Conservation (phyloP, 441 rosid species). For the Capsella rubella region DNA sequence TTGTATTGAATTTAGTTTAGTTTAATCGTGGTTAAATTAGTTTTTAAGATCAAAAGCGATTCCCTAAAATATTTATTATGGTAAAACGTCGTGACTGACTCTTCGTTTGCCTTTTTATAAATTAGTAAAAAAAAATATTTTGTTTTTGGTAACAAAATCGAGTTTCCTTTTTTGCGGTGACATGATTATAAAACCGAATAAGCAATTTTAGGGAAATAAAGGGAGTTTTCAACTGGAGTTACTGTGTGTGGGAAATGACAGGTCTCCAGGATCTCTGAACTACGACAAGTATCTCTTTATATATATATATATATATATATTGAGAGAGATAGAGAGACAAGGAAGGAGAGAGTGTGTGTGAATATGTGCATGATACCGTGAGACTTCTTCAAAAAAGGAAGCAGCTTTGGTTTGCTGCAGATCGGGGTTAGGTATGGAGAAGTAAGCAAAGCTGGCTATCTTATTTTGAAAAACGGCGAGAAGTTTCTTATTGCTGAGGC, state of each 20-base stretch:
- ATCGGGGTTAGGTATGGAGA: slow-evolving; percentile 34
- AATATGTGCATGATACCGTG: slow-evolving; percentile 43
- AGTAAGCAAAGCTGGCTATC: not conserved
- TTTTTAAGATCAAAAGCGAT: not conserved
- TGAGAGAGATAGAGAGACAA: not conserved
- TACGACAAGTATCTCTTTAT: not conserved
- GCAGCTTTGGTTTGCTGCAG: slow-evolving; percentile 41
- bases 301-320: not conserved
- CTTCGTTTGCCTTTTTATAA: slow-evolving; percentile 10
- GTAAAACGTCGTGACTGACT: slow-evolving; percentile 9
- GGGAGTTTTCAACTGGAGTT: slow-evolving; percentile 34
- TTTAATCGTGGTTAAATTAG: slow-evolving; percentile 1
- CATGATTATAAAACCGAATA: slow-evolving; percentile 1
- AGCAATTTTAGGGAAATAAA: slow-evolving; percentile 6
- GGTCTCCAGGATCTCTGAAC: slow-evolving; percentile 32
- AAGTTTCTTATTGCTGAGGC: slow-evolving; percentile 43
- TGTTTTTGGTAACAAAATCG: slow-evolving; percentile 14
- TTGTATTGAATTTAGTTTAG: not conserved
- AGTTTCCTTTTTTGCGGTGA: slow-evolving; percentile 34
- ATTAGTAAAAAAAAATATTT: not conserved
- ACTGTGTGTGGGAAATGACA: slow-evolving; percentile 39
- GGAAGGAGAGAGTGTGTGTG: slow-evolving; percentile 3
- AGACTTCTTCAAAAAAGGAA: slow-evolving; percentile 43
- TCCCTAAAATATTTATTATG: not conserved
- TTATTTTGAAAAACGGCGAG: slow-evolving; percentile 31